These are phyloP conservation scores for Chaetoscypha palmicola DNA, from an alignment of 2,329 filamentous ascomycete genomes.

Conservation along the genomic window DNA sequence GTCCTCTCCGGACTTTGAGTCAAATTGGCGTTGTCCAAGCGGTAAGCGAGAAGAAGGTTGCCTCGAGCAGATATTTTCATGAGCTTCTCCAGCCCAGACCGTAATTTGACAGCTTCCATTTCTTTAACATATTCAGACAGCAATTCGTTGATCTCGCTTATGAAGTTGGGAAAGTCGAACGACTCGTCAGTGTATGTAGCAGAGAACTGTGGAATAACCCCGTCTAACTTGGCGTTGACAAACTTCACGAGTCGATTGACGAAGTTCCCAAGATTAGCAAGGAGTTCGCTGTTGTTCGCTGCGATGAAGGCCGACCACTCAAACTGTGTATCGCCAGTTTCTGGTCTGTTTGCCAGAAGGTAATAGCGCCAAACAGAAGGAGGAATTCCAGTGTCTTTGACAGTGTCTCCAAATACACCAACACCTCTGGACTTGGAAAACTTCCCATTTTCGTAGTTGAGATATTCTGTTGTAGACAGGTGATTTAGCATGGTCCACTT, in stretches of 20 bases:
- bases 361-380: constrained; percentile 93
- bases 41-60: constrained; percentile 49
- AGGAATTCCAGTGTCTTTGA: constrained; percentile 75
- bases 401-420: constrained; percentile 87
- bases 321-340: constrained; percentile 82
- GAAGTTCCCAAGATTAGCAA: constrained; percentile 65
- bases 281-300: constrained; percentile 83
- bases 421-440: constrained; percentile 88
- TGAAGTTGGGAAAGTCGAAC: constrained; percentile 39
- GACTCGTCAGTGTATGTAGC: constrained; percentile 48
- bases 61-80: constrained; percentile 60
- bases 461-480: constrained; percentile 81
- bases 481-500: constrained; percentile 88
- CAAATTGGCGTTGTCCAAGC: constrained; percentile 37
- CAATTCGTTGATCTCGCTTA: constrained; percentile 54
- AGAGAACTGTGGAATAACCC: constrained; percentile 56
- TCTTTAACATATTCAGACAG: constrained; percentile 61
- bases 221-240: constrained; percentile 63
- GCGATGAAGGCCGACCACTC: constrained; percentile 80
- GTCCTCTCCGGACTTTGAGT: constrained; percentile 33
- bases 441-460: constrained; percentile 84
- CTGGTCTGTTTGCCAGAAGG: constrained; percentile 76
- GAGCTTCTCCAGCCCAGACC: constrained; percentile 56
- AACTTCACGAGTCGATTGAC: constrained; percentile 71
- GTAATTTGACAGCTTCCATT: constrained; percentile 65